Evolutionary conservation across 2,329 filamentous ascomycete genomes (phyloP), one percentile per base, ranked within the genome.

Genomic region (Microascus cirrosus): DNA sequence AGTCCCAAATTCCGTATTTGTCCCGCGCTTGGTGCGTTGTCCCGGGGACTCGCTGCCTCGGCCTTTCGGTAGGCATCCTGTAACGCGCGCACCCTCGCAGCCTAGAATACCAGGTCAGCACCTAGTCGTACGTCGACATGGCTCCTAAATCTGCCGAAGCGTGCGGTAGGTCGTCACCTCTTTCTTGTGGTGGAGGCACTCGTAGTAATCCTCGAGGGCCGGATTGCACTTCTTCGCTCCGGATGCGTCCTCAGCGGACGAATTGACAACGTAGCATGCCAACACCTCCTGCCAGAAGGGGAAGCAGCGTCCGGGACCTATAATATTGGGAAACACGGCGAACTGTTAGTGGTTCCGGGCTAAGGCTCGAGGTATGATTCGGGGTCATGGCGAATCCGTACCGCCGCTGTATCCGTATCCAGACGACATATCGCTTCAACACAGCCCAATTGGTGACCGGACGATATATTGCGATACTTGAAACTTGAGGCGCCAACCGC

Each of bases 281-380:
- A 99, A 88, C 64, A 97, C 85, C 76, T 99, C 94, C 77, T 99
- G 94, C 94, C 94, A 99, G 84, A 96, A 99, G 70, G 92, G 90
- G 79, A 96, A 97, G 85, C 94, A 99, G 74, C 93, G 89, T 65
- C 77, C 77, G 62, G 82, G 79, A 67, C 82, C 82, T 85, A 65
- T 5, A 60, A 54, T 56, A 55, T 15, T 20, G 13, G 45, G 10
- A 20, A 42, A 24, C 22, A 20, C 48, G 20, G 36, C 12, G 24
- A 34, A 13, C 10, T 25, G 20, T 39, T 45, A 48, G 50, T n/a
- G 50, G 48, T 22, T 18, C 34, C 5, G 20, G n/a, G 24, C 20
- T 6, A 48, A 22, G 22, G n/a, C 24, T 6, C 11, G 42, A 36
- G 32, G 48, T 24, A 25, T 5, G 45, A 24, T 22, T 24, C 24